Evolutionary conservation across 179 eudicot species (phyloP), one percentile per base, ranked within the genome.

Genomic region (Corrigiola litoralis): DNA sequence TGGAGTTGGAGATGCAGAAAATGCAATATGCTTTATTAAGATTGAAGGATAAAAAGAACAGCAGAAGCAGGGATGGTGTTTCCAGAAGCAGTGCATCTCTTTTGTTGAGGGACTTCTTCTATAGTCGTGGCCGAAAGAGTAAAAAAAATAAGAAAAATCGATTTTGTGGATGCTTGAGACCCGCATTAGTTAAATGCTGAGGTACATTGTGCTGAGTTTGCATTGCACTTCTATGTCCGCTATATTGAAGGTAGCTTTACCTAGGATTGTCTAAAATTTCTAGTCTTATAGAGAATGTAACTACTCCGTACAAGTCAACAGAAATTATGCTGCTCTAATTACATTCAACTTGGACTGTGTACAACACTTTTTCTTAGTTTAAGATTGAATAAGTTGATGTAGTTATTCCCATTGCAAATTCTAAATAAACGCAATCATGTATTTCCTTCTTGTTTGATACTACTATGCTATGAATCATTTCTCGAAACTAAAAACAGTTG

Each of bases 1-100:
- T 92, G 85, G 87, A 85, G 71, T 41, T 85, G 44, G 95, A 87
- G 74, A 56, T 90, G 72, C 96, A 90, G 72, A 85, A 74, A 67
- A 79, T 90, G 45, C 83, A 84, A 66, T 80, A 78, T 47, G 67
- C 80, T 36, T 42, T 90, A 82, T 52, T 75, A 54, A 83, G 79
- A 52, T 53, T 82, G 17, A 85, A 83, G 14, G 87, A 87, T 38
- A 90, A 84, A 29, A 85, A 77, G 85, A 81, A 85, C 64, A 76
- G 67, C 68, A 78, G 68, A 68, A 84, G 77, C 38, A 84, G 54
- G 46, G 78, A 66, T 52, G 72, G 76, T 41, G 68, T 75, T 66
- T 77, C 81, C 6, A 79, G 70, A 82, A 82, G 82, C 69, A 81
- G 75, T 55, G 80, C 92, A 5, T 67, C 73, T 42, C 64, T 85